Percentiles rank a stretch among this genome's conserved stretches.
These are phyloP conservation scores for Xylariaceae sp. DNA, from an alignment of 2,329 filamentous ascomycete species.

Conservation along the genomic window DNA sequence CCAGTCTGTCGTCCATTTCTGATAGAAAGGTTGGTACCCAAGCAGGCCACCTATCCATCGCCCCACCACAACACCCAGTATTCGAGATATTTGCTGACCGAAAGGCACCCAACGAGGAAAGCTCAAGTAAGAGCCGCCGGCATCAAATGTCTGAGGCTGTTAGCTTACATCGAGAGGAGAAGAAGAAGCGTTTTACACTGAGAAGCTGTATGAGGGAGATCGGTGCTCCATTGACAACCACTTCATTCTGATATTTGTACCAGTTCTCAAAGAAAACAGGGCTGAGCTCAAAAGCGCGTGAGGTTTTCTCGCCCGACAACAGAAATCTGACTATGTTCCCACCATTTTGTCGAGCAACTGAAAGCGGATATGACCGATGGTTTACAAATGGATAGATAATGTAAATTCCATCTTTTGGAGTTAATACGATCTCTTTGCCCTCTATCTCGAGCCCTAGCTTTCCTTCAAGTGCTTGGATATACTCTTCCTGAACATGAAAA, in stretches of 20 bases:
- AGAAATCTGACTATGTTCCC: conserved; percentile 11
- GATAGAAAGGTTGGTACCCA: neutral
- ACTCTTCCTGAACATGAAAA: conserved; percentile 32
- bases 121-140: no score
- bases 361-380: conserved; percentile 19
- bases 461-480: conserved; percentile 19
- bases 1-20: neutral
- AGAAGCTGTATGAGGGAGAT: conserved; percentile 26
- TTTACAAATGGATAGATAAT: conserved; percentile 2
- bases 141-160: no score
- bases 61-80: neutral
- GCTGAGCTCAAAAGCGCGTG: conserved; percentile 2
- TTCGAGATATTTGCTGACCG: neutral
- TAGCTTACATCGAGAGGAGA: no score
- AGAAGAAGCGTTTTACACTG: no score
- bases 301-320: conserved; percentile 17
- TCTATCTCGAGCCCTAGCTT: conserved; percentile 21
- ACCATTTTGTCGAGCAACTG: neutral
- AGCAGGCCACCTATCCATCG: neutral
- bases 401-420: conserved; percentile 2
- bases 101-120: no score
- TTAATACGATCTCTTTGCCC: conserved; percentile 11
- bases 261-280: conserved; percentile 32
- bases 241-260: conserved; percentile 31
- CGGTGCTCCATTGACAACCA: neutral